Base-by-base conservation (phyloP, 805 yeast species). In the Cyberlindnera euphorbiiphila region DNA sequence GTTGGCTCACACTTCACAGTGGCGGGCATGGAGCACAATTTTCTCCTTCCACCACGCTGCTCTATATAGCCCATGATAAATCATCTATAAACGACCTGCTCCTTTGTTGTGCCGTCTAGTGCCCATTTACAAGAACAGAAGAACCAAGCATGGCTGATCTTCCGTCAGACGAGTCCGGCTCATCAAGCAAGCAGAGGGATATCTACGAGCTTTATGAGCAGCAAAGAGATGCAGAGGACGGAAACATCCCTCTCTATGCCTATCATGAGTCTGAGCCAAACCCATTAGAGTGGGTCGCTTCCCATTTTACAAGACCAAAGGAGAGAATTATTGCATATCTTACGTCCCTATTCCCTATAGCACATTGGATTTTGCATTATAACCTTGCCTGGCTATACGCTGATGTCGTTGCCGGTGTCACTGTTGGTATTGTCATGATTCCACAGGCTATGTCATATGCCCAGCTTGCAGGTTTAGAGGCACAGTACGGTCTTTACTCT, bases 381-480 rank as follows among this genome's bases (percentile, higher is more conserved):
- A 89, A 89, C 56, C 52, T 69, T 9, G 70, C 72, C 20, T 89
- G 97, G 97, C 64, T 81, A 12, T 76, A 76, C 41, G 76, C 86
- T 21, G 97, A 89, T 61, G 60, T 89, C 45, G 79, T 88, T 39
- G 96, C 97, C 2, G 97, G 97, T 58, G 71, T 89, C 42, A 86
- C 97, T 2, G 95, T 89, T 15, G 97, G 97, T 30, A 78, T 85
- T 44, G 96, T 89, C 14, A 71, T 88, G 48, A 96, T 89, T 21
- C 97, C 97, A 4, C 97, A 89, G 62, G 80, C 93, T 4, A 89
- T 89, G 97, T 88, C 96, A 0, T 89, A 89, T 57, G 97, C 97
- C 8, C 78, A 75, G 55, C 65, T 89, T 45, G 97, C 97, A 6
- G 79, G 84, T 5, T 71, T 89, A 43, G 69, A 78, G 5, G 78